Conservation (phyloP, 495 filamentous ascomycete species). For the Daldinia loculata region DNA sequence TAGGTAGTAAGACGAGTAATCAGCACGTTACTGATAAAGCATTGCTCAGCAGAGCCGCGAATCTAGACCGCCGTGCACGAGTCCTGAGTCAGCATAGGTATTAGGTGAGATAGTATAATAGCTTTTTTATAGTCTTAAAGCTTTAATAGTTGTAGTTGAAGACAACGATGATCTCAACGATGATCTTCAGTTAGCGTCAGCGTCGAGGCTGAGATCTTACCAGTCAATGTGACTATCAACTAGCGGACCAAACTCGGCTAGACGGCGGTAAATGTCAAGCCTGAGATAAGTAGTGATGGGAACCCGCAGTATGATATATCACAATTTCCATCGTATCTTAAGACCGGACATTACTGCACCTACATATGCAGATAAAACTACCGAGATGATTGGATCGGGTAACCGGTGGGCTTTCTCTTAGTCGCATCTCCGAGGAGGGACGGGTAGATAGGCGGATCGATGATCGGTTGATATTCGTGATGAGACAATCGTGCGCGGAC, state of each 20-base stretch:
- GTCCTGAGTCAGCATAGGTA: neutral
- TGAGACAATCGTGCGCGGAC: neutral
- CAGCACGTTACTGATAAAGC: constrained; percentile 9
- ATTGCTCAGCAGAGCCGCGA: neutral
- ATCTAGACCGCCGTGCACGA: neutral
- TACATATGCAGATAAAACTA: constrained; percentile 20
- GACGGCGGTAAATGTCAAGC: constrained; percentile 12
- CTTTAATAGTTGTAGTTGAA: neutral
- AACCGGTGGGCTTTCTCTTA: constrained; percentile 10
- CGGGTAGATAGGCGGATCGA: constrained; percentile 2
- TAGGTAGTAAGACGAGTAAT: constrained; percentile 21
- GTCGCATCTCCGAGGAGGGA: constrained; percentile 24
- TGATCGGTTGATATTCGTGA: neutral
- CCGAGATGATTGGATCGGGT: constrained; percentile 23
- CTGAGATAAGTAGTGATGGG: neutral
- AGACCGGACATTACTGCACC: constrained; percentile 10
- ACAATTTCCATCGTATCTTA: constrained; percentile 20
- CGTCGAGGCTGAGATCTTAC: neutral
- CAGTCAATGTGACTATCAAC: neutral
- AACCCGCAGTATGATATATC: constrained; percentile 27
- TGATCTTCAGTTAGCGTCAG: neutral
- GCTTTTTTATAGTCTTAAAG: neutral
- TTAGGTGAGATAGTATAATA: neutral
- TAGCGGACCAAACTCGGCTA: constrained; percentile 11
- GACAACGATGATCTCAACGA: neutral